Percentiles rank a stretch among this genome's conserved stretches.
phyloP scores from a whole-genome alignment of 73 alveolate genomes.

The Tetrahymena malaccensis region DNA sequence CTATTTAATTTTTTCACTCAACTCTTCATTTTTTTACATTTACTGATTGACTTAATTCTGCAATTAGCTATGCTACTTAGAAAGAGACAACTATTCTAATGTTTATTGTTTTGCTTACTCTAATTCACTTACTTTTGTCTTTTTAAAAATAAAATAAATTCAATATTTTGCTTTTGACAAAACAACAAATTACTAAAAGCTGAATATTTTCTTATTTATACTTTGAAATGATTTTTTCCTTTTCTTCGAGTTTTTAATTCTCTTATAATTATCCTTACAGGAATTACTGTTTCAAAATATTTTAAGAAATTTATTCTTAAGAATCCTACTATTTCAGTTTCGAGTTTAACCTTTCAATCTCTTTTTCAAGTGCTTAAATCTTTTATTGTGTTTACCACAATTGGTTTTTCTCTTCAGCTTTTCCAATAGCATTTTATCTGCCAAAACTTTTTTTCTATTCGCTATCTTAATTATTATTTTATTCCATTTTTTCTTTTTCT shows the following conservation, averaged over 20 bases:
- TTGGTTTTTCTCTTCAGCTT: background rate
- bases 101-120: background rate
- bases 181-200: background rate
- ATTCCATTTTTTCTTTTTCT: background rate
- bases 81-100: background rate
- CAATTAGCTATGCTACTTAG: background rate
- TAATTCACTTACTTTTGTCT: background rate
- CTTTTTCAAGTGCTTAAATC: background rate
- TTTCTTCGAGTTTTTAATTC: background rate
- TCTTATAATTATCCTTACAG: background rate
- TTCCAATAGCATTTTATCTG: background rate
- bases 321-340: background rate
- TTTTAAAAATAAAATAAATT: no score
- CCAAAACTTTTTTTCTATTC: background rate
- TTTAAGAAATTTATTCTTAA: background rate
- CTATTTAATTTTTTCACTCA: background rate
- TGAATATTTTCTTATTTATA: background rate
- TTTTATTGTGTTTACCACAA: background rate
- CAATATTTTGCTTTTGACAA: background rate
- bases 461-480: background rate
- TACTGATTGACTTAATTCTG: background rate
- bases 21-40: background rate
- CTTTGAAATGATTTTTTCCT: background rate
- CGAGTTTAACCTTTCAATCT: background rate
- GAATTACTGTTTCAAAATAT: background rate